Evolutionary conservation across 1,284 basidiomycete genomes (phyloP), one percentile per base, ranked within the genome.

Genomic region (Termitomyces sp.): DNA sequence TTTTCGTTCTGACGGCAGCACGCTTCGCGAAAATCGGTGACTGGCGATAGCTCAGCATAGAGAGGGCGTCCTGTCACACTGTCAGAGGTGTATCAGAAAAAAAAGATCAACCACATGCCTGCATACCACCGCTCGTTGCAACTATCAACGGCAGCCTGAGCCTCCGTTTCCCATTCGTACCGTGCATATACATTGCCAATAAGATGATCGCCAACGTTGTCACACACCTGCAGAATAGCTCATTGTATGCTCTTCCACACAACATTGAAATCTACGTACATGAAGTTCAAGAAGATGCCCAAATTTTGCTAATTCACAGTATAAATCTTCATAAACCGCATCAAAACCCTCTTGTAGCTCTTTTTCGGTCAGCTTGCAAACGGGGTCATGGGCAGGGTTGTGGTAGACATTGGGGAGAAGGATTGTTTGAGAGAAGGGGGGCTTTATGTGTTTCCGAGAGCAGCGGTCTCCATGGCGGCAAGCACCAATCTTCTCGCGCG

Each of bases 161-260:
- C 97, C 67, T 99, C 97, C 0, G 94, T 93, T 72, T 99, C 97
- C 91, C 91, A 97, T 67, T 97, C 94, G 68, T 93, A 99, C 40
- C 97, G 82, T 10, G 95, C 97, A 67, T 99, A 99, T 1, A 99
- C 97, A 66, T 99, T 99, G 26, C 97, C 97, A 65, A 98, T 95
- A 41, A 99, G 77, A 69, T 99, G 97, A 68, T 99, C 97, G 24
- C 97, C 97, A 28, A 99, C 94, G 66, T 99, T 99, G 73, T 99
- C 97, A 68, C 97, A 99, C 6, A 99, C 91, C 85, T 93, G 31
- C 16, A 41, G 50, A 47, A 45, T 33, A 40, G 43, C 50, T 53
- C 35, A 18, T 42, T n/a, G 49, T 37, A 6, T 43, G 38, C 14
- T 11, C 11, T 57, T 40, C 3, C 33, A 31, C 53, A 26, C 26